Base-by-base conservation (phyloP, 1,139 yeast genomes). In the Pichia sp. region DNA sequence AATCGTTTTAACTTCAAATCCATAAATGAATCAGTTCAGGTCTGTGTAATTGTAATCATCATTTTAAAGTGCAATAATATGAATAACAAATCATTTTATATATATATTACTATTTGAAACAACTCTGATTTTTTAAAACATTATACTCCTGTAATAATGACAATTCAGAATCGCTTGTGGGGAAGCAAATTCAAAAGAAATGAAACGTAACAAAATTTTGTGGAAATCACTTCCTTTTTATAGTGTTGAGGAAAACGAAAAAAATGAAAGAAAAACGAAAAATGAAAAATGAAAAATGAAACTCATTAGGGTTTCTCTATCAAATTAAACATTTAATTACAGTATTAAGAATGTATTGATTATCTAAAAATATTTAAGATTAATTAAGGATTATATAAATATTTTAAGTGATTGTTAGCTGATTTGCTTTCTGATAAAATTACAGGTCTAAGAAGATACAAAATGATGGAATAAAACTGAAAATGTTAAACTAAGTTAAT, bases 11-110 rank as follows among this genome's bases (percentile, higher is more conserved):
- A 60, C 64, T 56, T 58, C 64, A 61, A 45, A 54, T 52, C 53
- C 58, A 46, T 29, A 50, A 36, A 36, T 36, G 56, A 61, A 63
- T 78, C 80, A 73, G 83, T 75, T 76, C 83, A 79, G 83, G 83
- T 79, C 83, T 79, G 83, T 78, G 81, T 73, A 70, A 64, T 70
- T 70, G 70, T 54, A 58, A 72, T 75, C 78, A 74, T 76, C 79
- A 73, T 57, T 47, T 19, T 38, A 50, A 52, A 49, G 22, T 31
- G n/a, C 3, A 31, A 36, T 36, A 36, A 18, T 11, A 36, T 19
- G 9, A 34, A 34, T 34, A 34, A 19, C 38, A 34, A 34, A 19
- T 18, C 25, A 38, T 38, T 11, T 10, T 13, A 34, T 18, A 18
- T 18, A 36, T 9, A 7, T 4, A 5, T n/a, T 22, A 38, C 27